These are phyloP conservation scores for Neofusicoccum umdonicola DNA, from an alignment of 2,329 filamentous ascomycete species.

Conservation along the genomic window DNA sequence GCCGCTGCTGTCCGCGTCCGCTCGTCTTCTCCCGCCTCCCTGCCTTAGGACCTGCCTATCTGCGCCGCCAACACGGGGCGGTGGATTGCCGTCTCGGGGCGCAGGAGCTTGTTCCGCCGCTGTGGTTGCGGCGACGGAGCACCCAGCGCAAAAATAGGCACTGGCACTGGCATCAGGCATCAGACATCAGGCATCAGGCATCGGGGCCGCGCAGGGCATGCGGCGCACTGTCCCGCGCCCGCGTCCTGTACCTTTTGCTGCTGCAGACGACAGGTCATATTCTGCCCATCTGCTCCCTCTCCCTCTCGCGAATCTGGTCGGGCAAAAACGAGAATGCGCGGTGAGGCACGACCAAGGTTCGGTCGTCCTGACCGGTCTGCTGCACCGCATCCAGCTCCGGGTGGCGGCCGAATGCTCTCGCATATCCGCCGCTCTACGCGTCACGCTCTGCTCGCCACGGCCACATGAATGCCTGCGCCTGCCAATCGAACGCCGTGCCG, in stretches of 20 bases:
- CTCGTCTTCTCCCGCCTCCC: constrained; percentile 1
- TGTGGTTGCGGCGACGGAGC: neutral
- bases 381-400: constrained; percentile 4
- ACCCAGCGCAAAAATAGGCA: neutral
- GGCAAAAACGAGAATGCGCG: constrained; percentile 4
- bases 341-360: neutral
- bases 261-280: constrained; percentile 12
- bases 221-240: constrained; percentile 1
- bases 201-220: neutral
- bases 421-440: neutral
- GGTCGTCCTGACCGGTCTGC: constrained; percentile 10
- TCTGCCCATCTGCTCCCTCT: neutral
- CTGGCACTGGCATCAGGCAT: neutral
- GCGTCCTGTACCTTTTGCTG: constrained; percentile 5
- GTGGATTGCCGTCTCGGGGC: neutral
- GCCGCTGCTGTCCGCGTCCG: neutral
- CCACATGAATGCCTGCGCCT: constrained; percentile 1
- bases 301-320: neutral
- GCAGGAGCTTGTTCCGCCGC: neutral
- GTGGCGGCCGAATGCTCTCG: neutral
- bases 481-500: neutral
- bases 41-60: neutral
- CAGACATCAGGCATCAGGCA: constrained; percentile 3
- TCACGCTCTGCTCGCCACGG: constrained; percentile 1
- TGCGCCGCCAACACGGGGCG: neutral